Evolutionary conservation across 352 stramenopile genomes (phyloP).

Genomic region (Thalassiosira ordinaria): DNA sequence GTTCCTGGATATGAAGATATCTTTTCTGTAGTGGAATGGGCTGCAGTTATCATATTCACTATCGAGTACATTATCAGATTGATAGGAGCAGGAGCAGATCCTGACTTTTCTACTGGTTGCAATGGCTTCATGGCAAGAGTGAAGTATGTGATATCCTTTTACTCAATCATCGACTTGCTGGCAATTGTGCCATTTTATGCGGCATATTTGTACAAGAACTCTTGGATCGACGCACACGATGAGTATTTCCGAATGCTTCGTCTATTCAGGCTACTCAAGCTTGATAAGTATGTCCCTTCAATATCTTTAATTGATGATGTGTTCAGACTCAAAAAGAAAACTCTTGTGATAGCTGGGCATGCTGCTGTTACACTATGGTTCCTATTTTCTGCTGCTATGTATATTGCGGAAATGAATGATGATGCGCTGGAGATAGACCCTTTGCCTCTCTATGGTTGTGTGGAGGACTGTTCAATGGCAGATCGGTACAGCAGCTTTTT

Average conservation of each 20-base stretch:
- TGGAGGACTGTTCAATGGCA: slow-evolving; percentile 68
- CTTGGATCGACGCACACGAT: slow-evolving; percentile 76
- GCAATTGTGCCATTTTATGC: slow-evolving; percentile 86
- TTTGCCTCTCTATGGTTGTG: slow-evolving; percentile 73
- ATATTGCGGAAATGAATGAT: slow-evolving; percentile 82
- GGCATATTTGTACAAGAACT: slow-evolving; percentile 59
- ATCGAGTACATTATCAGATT: slow-evolving; percentile 85
- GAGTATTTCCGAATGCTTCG: slow-evolving; percentile 84
- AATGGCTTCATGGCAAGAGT: slow-evolving; percentile 30
- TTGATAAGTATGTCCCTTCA: slow-evolving; percentile 87
- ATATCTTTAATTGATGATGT: slow-evolving; percentile 87
- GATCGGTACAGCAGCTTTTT: slow-evolving; percentile 77
- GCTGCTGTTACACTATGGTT: slow-evolving; percentile 81
- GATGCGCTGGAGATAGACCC: slow-evolving; percentile 67
- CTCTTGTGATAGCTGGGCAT: slow-evolving; percentile 72
- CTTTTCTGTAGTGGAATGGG: slow-evolving; percentile 69
- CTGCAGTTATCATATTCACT: slow-evolving; percentile 85
- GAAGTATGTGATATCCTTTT: slow-evolving; percentile 83
- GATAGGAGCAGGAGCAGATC: slow-evolving; percentile 71
- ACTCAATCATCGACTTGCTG: slow-evolving; percentile 85
- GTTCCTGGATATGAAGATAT: slow-evolving; percentile 69
- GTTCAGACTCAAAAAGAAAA: slow-evolving; percentile 78
- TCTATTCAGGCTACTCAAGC: slow-evolving; percentile 83
- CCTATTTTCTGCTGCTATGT: slow-evolving; percentile 83
- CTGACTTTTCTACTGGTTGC: slow-evolving; percentile 54